These are phyloP conservation scores for Nitzschia sp. DNA, from an alignment of 108 stramenopile genomes.

Conservation along the genomic window DNA sequence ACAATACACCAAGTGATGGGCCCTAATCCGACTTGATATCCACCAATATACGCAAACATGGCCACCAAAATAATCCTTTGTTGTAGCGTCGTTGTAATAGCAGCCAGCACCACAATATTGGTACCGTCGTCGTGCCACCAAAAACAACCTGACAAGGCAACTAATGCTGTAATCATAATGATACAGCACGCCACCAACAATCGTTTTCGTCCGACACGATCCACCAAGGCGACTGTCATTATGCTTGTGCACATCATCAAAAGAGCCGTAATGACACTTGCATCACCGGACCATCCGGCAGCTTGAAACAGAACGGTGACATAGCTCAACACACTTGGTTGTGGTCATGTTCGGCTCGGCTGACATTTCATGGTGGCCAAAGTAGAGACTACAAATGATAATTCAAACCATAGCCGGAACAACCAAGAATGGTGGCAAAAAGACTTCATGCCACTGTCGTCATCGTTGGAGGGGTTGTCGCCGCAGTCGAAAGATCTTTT, in stretches of 20 bases:
- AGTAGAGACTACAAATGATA: not conserved
- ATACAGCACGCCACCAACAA: constrained; percentile 23
- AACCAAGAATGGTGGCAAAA: not conserved
- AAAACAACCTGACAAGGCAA: constrained; percentile 27
- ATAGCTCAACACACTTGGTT: constrained; percentile 68
- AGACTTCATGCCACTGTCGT: not conserved
- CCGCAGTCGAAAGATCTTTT: no score
- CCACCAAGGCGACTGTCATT: constrained; percentile 41
- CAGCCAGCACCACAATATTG: not conserved
- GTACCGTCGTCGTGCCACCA: constrained; percentile 26
- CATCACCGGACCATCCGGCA: constrained; percentile 56
- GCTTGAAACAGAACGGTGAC: constrained; percentile 62
- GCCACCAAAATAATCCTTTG: constrained; percentile 29
- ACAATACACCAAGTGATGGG: constrained; percentile 75
- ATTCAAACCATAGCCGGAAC: not conserved
- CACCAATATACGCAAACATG: constrained; percentile 41
- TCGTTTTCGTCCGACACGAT: constrained; percentile 43
- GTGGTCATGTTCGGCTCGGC: no score
- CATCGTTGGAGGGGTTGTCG: no score
- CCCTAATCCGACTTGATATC: constrained; percentile 68
- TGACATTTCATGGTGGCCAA: no score
- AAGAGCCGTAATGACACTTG: constrained; percentile 54
- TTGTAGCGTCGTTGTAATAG: not conserved
- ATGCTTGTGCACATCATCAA: constrained; percentile 64
- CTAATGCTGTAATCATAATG: constrained; percentile 30